Evolutionary conservation across 495 filamentous ascomycete genomes (phyloP).

Genomic region (Podospora anserina): DNA sequence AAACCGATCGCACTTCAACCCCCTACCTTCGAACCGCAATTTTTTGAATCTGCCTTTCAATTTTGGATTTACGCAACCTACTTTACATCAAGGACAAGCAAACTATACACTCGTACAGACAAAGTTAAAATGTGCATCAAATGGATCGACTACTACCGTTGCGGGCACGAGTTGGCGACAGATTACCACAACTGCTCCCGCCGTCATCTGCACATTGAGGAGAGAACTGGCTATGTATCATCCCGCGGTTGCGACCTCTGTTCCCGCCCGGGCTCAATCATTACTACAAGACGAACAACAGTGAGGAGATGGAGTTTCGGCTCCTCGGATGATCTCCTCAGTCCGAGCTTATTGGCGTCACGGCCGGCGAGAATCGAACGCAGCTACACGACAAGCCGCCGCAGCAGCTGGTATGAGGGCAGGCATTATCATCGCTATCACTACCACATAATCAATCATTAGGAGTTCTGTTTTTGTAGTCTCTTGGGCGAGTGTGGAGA

Average conservation of each 20-base stretch:
- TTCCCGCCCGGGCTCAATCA: not conserved
- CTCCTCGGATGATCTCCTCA: not conserved
- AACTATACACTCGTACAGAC: not conserved
- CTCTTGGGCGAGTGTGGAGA: too few species aligned
- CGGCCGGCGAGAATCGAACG: not conserved
- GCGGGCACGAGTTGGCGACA: not conserved
- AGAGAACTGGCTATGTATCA: not conserved
- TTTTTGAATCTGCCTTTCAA: too few species aligned
- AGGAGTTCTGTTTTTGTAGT: not conserved
- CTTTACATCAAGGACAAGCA: not conserved
- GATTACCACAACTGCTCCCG: not conserved
- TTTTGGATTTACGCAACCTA: too few species aligned
- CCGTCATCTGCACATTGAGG: not conserved
- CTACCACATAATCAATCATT: not conserved
- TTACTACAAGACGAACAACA: not conserved
- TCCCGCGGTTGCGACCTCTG: not conserved
- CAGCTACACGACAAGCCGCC: not conserved
- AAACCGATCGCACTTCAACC: not conserved
- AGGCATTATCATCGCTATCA: not conserved
- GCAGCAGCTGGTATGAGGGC: not conserved
- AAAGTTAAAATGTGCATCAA: not conserved
- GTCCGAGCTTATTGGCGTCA: not conserved
- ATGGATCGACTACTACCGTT: not conserved
- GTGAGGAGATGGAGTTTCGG: not conserved
- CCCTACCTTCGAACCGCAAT: too few species aligned